Evolutionary conservation across 164 flowering plant species (phyloP).

Genomic region (Vitis rotundifolia): DNA sequence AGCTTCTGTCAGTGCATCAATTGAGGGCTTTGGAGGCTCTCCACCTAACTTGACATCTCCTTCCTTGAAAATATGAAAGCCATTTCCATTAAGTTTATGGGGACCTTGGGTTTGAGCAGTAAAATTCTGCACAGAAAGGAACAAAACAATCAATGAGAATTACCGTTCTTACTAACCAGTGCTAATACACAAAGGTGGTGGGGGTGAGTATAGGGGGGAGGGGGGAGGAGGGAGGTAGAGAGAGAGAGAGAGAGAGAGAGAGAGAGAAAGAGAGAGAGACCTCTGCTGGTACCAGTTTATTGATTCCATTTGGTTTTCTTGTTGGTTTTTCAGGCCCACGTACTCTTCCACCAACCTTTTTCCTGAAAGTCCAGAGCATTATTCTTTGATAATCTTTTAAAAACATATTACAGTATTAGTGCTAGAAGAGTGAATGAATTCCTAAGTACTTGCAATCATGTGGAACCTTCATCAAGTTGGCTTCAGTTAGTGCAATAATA

Average conservation of each 20-base stretch:
- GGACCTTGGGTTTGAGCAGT: slow-evolving; percentile 20
- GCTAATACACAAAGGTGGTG: no score
- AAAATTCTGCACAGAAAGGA: slow-evolving; percentile 32
- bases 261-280: slow-evolving; percentile 34
- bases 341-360: slow-evolving; percentile 40
- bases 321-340: slow-evolving; percentile 50
- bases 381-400: no score
- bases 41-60: slow-evolving; percentile 14
- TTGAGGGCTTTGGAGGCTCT: slow-evolving; percentile 30
- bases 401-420: no score
- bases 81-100: slow-evolving; percentile 22
- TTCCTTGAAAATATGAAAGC: slow-evolving; percentile 13
- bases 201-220: no score
- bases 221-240: background rate
- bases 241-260: slow-evolving; percentile 9
- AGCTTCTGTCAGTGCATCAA: slow-evolving; percentile 37
- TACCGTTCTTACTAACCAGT: background rate
- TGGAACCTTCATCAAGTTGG: no score
- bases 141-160: background rate
- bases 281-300: slow-evolving; percentile 61
- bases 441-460: no score
- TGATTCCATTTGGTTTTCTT: slow-evolving; percentile 37
- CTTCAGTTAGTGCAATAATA: no score
- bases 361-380: slow-evolving; percentile 35
- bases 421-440: no score